A percentile compares a stretch with the other conserved stretches of the same genome.
These are phyloP conservation scores for Pulveroboletus sp. DNA, from an alignment of 768 basidiomycete genomes.

Conservation along the genomic window DNA sequence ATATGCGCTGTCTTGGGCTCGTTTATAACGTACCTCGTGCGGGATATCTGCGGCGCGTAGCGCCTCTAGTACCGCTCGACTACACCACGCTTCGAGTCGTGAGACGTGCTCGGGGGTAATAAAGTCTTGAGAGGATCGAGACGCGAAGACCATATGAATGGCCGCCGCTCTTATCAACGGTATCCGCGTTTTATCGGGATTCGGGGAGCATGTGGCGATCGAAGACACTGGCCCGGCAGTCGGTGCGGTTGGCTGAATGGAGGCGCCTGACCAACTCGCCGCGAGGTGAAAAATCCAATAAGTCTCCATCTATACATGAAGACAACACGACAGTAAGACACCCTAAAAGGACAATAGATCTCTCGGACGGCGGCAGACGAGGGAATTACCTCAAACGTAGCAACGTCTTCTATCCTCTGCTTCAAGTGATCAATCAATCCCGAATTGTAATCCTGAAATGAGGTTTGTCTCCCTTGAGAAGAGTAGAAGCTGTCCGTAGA, in stretches of 20 bases:
- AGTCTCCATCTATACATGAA: constrained; percentile 69
- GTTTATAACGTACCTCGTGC: constrained; percentile 40
- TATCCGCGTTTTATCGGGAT: constrained; percentile 3
- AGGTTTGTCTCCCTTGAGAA: constrained; percentile 79
- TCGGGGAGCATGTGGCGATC: constrained; percentile 3
- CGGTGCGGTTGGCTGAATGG: too few relatives aligned
- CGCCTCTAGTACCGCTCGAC: constrained; percentile 56
- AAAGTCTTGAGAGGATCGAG: constrained; percentile 65
- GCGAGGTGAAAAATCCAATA: constrained; percentile 81
- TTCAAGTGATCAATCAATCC: constrained; percentile 56
- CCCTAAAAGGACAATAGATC: neutral
- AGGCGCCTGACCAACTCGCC: constrained; percentile 52
- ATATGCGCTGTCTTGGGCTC: neutral
- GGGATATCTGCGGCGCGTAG: constrained; percentile 46
- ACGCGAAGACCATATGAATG: constrained; percentile 80
- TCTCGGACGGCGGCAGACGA: neutral
- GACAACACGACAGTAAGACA: neutral
- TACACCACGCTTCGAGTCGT: constrained; percentile 58
- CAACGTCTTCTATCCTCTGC: constrained; percentile 46
- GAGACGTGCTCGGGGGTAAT: constrained; percentile 66
- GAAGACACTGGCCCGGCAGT: constrained; percentile 43
- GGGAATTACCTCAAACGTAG: constrained; percentile 61
- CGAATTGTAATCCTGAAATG: constrained; percentile 72
- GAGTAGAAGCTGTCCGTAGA: constrained; percentile 88
- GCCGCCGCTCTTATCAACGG: constrained; percentile 67